Conservation (phyloP, 495 filamentous ascomycete species). For the Hypomontagnella submonticulosa region DNA sequence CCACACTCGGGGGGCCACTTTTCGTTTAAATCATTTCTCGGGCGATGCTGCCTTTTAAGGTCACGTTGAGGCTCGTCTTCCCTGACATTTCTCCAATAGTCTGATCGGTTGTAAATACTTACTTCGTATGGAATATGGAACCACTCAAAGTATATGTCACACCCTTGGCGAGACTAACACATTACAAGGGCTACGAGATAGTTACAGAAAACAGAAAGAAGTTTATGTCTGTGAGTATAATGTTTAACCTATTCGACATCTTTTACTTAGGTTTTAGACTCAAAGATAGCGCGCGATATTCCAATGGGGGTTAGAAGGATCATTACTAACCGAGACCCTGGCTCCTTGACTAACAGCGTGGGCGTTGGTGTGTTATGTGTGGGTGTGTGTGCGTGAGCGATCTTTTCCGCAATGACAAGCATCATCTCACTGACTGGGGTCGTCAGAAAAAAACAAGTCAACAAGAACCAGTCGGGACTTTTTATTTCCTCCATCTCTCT, state of each 20-base stretch:
- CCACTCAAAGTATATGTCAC: too few relatives aligned
- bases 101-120: too few relatives aligned
- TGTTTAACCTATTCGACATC: background rate
- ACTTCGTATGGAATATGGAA: too few relatives aligned
- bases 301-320: slow-evolving; percentile 17
- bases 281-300: slow-evolving; percentile 10
- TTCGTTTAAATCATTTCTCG: too few relatives aligned
- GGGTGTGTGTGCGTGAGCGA: slow-evolving; percentile 24
- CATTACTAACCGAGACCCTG: slow-evolving; percentile 25
- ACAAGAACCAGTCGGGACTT: slow-evolving; percentile 38
- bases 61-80: too few relatives aligned
- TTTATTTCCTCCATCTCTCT: slow-evolving; percentile 31
- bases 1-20: too few relatives aligned
- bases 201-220: background rate
- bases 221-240: background rate
- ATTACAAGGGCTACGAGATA: too few relatives aligned
- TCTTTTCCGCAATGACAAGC: slow-evolving; percentile 40
- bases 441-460: slow-evolving; percentile 6
- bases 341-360: slow-evolving; percentile 29
- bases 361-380: slow-evolving; percentile 8
- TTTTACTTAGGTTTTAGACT: slow-evolving; percentile 1
- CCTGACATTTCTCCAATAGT: too few relatives aligned
- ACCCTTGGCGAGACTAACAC: background rate
- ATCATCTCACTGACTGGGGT: slow-evolving; percentile 25
- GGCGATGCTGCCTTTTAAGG: too few relatives aligned